These are phyloP conservation scores for Ambrosia hybrid DNA, from an alignment of 140 eudicot species.

Conservation along the genomic window DNA sequence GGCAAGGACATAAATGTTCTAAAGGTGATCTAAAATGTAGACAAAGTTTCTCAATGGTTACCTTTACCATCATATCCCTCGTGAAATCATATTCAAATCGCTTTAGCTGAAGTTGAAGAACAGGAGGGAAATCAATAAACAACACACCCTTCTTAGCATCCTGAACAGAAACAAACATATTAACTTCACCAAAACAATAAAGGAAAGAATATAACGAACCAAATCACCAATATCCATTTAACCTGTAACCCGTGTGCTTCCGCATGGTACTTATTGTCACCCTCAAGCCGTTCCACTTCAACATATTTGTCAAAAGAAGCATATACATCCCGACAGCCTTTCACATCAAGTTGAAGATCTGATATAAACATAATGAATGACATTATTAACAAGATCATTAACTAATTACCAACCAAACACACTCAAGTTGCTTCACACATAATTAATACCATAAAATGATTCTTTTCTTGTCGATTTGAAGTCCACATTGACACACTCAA, in stretches of 20 bases:
- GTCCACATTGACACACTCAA: slow-evolving; percentile 89
- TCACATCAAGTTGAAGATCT: slow-evolving; percentile 98
- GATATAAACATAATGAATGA: slow-evolving; percentile 24
- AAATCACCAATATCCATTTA: background rate
- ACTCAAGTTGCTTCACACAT: slow-evolving; percentile 5
- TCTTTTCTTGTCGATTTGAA: slow-evolving; percentile 96
- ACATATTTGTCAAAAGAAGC: slow-evolving; percentile 54
- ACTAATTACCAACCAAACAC: background rate
- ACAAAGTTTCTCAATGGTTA: slow-evolving; percentile 20
- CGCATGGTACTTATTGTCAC: slow-evolving; percentile 92
- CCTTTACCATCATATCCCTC: slow-evolving; percentile 76
- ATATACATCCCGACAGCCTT: slow-evolving; percentile 94
- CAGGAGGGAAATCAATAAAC: slow-evolving; percentile 54
- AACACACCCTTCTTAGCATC: slow-evolving; percentile 53
- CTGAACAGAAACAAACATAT: slow-evolving; percentile 27
- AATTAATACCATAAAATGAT: slow-evolving; percentile 76
- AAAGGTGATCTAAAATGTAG: slow-evolving; percentile 6
- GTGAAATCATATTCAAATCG: slow-evolving; percentile 74
- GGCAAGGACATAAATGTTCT: background rate
- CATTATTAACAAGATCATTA: background rate
- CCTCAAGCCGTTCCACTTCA: slow-evolving; percentile 83
- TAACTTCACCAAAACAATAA: slow-evolving; percentile 1
- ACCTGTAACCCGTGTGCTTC: slow-evolving; percentile 84
- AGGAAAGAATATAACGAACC: slow-evolving; percentile 10
- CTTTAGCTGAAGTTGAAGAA: slow-evolving; percentile 66